Percentiles rank a stretch among this genome's conserved stretches.
phyloP scores from a whole-genome alignment of 768 basidiomycete species.

The Boletus reticulatus region DNA sequence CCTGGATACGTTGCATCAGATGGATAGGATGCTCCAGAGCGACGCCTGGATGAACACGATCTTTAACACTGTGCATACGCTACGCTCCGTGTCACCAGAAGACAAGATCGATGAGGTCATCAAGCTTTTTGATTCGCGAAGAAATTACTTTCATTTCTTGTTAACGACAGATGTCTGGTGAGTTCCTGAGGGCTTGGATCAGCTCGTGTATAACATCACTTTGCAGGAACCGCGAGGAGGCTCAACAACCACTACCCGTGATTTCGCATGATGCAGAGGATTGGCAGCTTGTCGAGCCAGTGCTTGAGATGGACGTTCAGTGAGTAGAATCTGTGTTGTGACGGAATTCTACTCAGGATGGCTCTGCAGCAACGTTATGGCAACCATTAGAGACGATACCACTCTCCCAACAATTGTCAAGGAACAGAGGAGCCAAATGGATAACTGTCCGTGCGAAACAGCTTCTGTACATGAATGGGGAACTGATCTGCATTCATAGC shows the following conservation, averaged over 20 bases:
- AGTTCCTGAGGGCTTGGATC: background rate
- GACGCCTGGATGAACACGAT: background rate
- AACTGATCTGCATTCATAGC: background rate
- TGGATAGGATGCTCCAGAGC: conserved; percentile 5
- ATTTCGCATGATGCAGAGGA: background rate
- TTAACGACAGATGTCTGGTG: conserved; percentile 13
- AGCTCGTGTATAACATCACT: background rate
- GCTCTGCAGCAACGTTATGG: background rate
- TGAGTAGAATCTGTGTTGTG: background rate
- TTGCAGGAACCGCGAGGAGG: conserved; percentile 7
- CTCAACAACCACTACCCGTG: background rate
- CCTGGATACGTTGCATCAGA: conserved; percentile 4
- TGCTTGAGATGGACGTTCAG: background rate
- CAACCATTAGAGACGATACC: no score
- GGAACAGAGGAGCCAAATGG: background rate
- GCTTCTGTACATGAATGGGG: no score
- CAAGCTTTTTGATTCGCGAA: background rate
- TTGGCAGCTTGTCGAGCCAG: background rate
- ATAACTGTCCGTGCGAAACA: no score
- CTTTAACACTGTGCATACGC: background rate
- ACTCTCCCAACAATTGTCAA: background rate
- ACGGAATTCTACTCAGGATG: background rate
- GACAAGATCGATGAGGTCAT: conserved; percentile 3
- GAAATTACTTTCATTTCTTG: conserved; percentile 10
- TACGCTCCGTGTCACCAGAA: background rate